Evolutionary conservation across 179 eudicot species (phyloP).

Genomic region (Carnegiea gigantea): DNA sequence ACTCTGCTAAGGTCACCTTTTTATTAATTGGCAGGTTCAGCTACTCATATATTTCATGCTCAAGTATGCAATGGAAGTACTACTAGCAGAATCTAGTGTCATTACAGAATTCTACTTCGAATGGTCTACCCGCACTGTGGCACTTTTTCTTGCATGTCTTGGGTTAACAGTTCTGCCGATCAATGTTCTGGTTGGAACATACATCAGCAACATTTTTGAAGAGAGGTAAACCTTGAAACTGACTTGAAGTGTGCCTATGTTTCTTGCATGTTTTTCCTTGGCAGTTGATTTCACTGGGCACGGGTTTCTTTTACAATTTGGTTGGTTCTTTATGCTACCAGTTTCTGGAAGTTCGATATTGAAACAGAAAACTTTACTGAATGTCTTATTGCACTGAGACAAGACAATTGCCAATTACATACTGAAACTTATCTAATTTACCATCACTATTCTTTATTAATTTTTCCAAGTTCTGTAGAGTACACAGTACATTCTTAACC

Average conservation of each 20-base stretch:
- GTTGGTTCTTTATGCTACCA: no score
- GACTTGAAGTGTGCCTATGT: not conserved
- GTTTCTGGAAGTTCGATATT: no score
- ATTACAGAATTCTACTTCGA: constrained; percentile 38
- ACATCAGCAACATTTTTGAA: constrained; percentile 48
- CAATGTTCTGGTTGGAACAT: constrained; percentile 41
- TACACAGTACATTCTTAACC: not conserved
- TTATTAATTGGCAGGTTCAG: constrained; percentile 34
- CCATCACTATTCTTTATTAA: no score
- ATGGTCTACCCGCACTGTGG: constrained; percentile 40
- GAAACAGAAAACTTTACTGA: no score
- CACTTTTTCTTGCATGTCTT: constrained; percentile 50
- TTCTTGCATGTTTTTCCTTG: not conserved
- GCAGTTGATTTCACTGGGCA: not conserved
- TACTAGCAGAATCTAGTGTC: constrained; percentile 49
- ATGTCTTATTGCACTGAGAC: not conserved
- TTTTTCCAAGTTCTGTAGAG: no score
- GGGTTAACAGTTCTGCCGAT: constrained; percentile 50
- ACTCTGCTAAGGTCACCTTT: not conserved
- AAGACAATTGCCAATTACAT: not conserved
- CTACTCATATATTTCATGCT: constrained; percentile 49
- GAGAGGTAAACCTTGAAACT: constrained; percentile 35
- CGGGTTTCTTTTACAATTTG: no score
- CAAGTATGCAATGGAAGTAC: constrained; percentile 49
- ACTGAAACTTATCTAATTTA: not conserved